phyloP scores from a whole-genome alignment of 169 alveolate species.

The Eimeria acervulina region DNA sequence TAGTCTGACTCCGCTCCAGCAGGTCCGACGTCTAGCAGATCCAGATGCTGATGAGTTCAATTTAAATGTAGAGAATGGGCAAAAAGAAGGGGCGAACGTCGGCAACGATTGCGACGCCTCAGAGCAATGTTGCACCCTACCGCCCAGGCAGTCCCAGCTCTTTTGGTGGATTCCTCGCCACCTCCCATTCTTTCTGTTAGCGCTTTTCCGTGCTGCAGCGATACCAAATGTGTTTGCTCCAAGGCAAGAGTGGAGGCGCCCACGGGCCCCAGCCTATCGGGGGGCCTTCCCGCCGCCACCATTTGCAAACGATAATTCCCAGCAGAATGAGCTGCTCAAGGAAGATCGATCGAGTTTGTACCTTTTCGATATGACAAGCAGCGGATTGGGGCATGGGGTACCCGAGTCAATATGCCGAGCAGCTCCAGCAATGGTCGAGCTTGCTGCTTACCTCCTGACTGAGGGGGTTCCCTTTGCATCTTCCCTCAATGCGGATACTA shows the following conservation, averaged over 20 bases:
- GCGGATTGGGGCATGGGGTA: conserved; percentile 75
- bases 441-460: conserved; percentile 58
- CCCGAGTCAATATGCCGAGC: conserved; percentile 77
- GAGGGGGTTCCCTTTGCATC: conserved; percentile 74
- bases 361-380: conserved; percentile 72
- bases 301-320: conserved; percentile 33
- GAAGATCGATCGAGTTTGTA: conserved; percentile 49
- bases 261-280: conserved; percentile 54
- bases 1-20: conserved; percentile 46
- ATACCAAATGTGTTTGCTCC: conserved; percentile 63
- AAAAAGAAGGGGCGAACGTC: neutral
- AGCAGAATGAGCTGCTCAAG: neutral
- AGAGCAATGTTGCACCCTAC: conserved; percentile 47
- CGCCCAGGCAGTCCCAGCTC: conserved; percentile 31
- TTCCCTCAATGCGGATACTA: conserved; percentile 61
- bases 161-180: conserved; percentile 77
- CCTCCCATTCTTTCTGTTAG: conserved; percentile 70
- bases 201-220: conserved; percentile 70
- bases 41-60: conserved; percentile 10
- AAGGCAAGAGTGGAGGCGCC: conserved; percentile 78
- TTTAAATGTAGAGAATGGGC: neutral
- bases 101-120: conserved; percentile 60
- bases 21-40: conserved; percentile 61
- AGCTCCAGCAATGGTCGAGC: conserved; percentile 72
- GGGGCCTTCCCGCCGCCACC: conserved; percentile 76